A percentile compares a stretch with the other conserved stretches of the same genome.
These are phyloP conservation scores for Chytriomyces confervae DNA, from an alignment of 192 early-diverging fungal species.

Conservation along the genomic window DNA sequence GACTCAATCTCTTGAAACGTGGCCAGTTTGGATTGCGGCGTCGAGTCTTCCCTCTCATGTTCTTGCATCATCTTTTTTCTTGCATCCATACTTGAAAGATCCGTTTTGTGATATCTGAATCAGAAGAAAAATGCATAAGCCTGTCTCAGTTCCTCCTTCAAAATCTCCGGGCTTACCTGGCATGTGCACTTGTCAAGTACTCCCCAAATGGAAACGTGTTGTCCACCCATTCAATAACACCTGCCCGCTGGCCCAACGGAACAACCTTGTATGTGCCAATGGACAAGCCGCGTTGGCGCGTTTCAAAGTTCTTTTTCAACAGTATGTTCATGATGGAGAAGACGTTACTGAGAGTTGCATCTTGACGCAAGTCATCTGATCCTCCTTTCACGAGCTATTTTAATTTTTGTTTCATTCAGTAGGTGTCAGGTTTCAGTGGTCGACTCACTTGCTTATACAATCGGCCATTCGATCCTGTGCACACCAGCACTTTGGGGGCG, in stretches of 20 bases:
- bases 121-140: constrained; percentile 13
- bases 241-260: constrained; percentile 57
- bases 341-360: constrained; percentile 72
- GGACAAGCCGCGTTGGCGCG: constrained; percentile 50
- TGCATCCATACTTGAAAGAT: constrained; percentile 48
- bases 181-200: constrained; percentile 48
- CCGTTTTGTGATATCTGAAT: constrained; percentile 50
- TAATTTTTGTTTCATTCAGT: neutral
- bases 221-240: constrained; percentile 65
- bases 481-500: constrained; percentile 52
- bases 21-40: constrained; percentile 60
- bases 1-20: constrained; percentile 58
- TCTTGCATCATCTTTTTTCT: constrained; percentile 49
- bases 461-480: constrained; percentile 45
- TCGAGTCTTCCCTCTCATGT: constrained; percentile 44
- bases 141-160: neutral
- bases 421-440: neutral
- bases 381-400: constrained; percentile 54
- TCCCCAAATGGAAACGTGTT: constrained; percentile 57
- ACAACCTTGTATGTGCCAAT: constrained; percentile 67
- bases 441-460: constrained; percentile 43
- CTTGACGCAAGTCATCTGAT: constrained; percentile 78
- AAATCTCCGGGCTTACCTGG: constrained; percentile 34
- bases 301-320: constrained; percentile 53
- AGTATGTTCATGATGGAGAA: constrained; percentile 70